Evolutionary conservation across 2,329 filamentous ascomycete genomes (phyloP), one percentile per base, ranked within the genome.

Genomic region (Endoconidiophora laricicola): DNA sequence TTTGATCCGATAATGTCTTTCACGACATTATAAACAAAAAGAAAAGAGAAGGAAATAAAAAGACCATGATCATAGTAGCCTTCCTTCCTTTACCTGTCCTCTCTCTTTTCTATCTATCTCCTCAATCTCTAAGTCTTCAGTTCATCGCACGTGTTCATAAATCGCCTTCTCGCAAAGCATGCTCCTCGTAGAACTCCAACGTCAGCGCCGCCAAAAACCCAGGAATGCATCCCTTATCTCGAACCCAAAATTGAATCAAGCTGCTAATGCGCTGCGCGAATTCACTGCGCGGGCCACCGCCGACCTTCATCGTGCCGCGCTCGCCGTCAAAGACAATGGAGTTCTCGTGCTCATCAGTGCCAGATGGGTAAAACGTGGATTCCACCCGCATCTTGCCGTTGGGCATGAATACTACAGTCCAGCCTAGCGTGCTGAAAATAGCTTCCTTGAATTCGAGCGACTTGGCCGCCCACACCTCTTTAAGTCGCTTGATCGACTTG

Each of bases 291-390:
- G 87, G 85, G 0, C 91, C 91, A 1, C 91, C 91, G 33, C 82
- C 85, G 52, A 98, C 84, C 72, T 98, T 98, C 91, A 98, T 98
- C 1, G 88, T 95, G 6, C 90, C 91, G 52, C 83, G 80, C 66
- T 95, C 87, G 47, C 87, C 87, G 64, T 94, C 87, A 62, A 95
- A 95, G 0, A 94, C 78, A 54, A 83, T 81, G 52, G 74, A 78
- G 57, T 81, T 81, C 62, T 82, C 79, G 61, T 86, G 78, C 60
- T 83, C 79, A 50, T 83, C 78, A 61, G 62, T 77, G 66, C 54
- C 64, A 2, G 76, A 80, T 0, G 87, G 82, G 61, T 83, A 84
- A 61, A 90, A 93, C 56, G 90, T 83, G 53, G 76, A 83, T 49
- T 90, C 93, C 20, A 95, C 86, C 29, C 86, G 81, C 66, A 95